Base-by-base conservation (phyloP, 139 green algal species). In the Gonium pectorale region DNA sequence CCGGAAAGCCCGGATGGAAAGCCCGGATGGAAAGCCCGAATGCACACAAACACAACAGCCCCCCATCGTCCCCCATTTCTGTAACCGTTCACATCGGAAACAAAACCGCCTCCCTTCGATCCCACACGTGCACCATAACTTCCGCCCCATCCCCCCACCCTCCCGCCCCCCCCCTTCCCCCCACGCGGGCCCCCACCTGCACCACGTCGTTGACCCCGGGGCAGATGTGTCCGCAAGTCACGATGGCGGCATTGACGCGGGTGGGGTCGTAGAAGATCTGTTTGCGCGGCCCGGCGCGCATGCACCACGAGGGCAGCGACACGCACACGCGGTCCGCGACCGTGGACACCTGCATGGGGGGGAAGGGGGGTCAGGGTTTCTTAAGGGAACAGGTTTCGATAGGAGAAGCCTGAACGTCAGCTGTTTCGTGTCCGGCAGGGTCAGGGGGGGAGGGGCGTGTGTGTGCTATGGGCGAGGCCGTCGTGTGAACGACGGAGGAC, bases 171-270 rank as follows among this genome's bases (percentile, higher is more conserved):
- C 62, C 62, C 27, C 62, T 38, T 1, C 31, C 2, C 43, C n/a
- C 38, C n/a, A 51, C 38, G 8, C n/a, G n/a, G n/a, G 27, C n/a
- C 62, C 64, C 7, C 31, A 87, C 92, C 75, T 96, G 94, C 60
- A 99, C 92, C 31, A 99, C 95, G 38, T 98, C 96, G 86, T 99
- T 99, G 44, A 99, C 91, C 5, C 96, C 96, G 5, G 96, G 96
- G 86, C 96, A 99, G 60, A 99, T 91, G 13, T 95, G 94, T 17
- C 89, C 89, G 62, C 94, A 97, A 0, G 95, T 98, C 69, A 98
- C 94, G 51, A 99, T 87, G 2, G 89, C 89, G 44, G 89, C 89
- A 44, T 74, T 90, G 19, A 96, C 92, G 26, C 95, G 87, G 0
- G 67, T 27, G 3, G 96, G 93, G 38, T 97, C 92, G 73, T 94